A percentile compares a stretch with the other conserved stretches of the same genome.
Conservation (phyloP, 1,284 basidiomycete species). For the Melampsora americana region DNA sequence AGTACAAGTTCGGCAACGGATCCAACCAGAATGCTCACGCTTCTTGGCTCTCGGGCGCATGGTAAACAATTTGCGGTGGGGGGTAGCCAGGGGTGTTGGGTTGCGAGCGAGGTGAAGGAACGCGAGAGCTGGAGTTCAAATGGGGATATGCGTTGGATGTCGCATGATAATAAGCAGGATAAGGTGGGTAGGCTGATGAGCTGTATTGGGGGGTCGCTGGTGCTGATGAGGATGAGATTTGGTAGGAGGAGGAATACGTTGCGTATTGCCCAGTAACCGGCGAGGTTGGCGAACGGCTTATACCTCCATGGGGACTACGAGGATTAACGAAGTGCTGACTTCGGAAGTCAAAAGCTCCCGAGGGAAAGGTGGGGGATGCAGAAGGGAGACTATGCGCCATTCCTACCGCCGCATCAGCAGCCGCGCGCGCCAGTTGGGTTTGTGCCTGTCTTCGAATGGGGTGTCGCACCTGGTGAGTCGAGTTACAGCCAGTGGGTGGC, state of each 20-base stretch:
- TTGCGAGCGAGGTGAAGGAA: not conserved
- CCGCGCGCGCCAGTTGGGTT: slow-evolving; percentile 20
- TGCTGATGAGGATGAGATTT: not conserved
- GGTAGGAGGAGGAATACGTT: not conserved
- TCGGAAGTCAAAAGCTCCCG: not conserved
- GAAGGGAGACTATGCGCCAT: not conserved
- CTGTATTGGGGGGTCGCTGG: not conserved
- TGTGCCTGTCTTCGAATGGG: slow-evolving; percentile 34
- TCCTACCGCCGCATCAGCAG: slow-evolving; percentile 17
- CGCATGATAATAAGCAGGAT: not conserved
- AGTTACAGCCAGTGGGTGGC: slow-evolving; percentile 28
- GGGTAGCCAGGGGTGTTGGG: not conserved
- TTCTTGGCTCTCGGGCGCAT: not conserved
- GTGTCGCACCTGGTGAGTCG: slow-evolving; percentile 36
- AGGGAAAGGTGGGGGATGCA: not conserved
- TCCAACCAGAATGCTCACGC: not conserved
- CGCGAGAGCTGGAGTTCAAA: not conserved
- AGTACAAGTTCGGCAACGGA: not conserved
- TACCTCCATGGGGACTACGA: not conserved
- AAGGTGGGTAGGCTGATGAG: not conserved
- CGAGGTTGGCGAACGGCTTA: not conserved
- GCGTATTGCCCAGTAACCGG: not conserved
- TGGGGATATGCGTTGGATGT: not conserved
- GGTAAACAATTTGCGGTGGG: not conserved
- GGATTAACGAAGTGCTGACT: not conserved